Conservation (phyloP, 345 rosid genomes). For the Salix udensis region DNA sequence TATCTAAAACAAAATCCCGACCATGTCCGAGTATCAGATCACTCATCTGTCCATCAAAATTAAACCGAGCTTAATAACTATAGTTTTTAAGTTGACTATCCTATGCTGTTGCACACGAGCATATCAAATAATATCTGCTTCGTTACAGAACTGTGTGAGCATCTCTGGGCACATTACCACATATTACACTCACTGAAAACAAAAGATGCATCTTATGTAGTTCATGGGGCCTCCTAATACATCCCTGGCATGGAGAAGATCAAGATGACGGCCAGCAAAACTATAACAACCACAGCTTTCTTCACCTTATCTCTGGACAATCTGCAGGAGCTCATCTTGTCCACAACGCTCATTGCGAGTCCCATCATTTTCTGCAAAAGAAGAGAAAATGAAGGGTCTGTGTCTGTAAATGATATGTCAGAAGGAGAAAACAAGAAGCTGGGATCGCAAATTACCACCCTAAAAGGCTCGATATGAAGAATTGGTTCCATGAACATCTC, state of each 20-base stretch:
- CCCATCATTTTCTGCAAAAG: slow-evolving; percentile 42
- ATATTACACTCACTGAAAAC: neutral
- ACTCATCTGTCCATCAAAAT: too few species aligned
- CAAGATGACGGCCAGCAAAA: slow-evolving; percentile 21
- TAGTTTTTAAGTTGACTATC: too few species aligned
- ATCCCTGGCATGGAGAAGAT: slow-evolving; percentile 20
- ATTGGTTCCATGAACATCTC: slow-evolving; percentile 84
- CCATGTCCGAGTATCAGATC: too few species aligned
- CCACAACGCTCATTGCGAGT: slow-evolving; percentile 1
- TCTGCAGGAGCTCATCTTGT: slow-evolving; percentile 25
- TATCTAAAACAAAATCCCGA: too few species aligned
- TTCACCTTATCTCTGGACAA: slow-evolving; percentile 10
- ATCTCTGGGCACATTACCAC: too few species aligned
- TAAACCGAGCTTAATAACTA: too few species aligned
- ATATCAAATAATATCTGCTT: neutral
- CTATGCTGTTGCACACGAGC: too few species aligned
- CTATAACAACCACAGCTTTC: slow-evolving; percentile 14
- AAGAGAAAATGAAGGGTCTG: neutral
- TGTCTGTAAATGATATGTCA: neutral
- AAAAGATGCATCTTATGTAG: neutral
- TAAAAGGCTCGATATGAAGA: slow-evolving; percentile 49
- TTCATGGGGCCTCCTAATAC: neutral
- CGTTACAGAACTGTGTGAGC: neutral
- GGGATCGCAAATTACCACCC: slow-evolving; percentile 41
- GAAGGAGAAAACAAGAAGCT: neutral